phyloP scores from a whole-genome alignment of 371 early-diverging fungal species.

The Amoeboradix gromovi region DNA sequence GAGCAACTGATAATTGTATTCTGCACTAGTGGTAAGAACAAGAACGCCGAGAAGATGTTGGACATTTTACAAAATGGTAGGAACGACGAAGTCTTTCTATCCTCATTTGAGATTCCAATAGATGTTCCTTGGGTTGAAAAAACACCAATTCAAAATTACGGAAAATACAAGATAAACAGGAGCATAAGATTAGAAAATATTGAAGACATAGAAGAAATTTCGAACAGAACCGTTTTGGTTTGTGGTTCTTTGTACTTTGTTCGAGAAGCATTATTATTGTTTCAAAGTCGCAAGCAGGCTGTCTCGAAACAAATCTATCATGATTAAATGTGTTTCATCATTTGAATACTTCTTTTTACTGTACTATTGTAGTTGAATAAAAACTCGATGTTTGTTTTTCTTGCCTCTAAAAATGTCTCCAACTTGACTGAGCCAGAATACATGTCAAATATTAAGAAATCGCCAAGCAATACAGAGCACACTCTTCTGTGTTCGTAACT shows the following conservation, averaged over 20 bases:
- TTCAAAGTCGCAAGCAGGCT: too few relatives aligned
- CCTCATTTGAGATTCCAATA: not conserved
- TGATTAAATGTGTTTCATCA: too few relatives aligned
- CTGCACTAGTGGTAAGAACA: not conserved
- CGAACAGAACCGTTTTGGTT: not conserved
- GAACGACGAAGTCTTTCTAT: not conserved
- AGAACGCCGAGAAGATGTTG: not conserved
- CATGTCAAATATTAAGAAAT: too few relatives aligned
- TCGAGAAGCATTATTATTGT: not conserved
- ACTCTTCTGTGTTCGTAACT: too few relatives aligned
- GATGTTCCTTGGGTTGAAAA: not conserved
- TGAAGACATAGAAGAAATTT: too few relatives aligned
- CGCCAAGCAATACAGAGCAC: too few relatives aligned
- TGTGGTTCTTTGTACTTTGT: not conserved
- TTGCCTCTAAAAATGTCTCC: too few relatives aligned
- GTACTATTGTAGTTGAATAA: too few relatives aligned
- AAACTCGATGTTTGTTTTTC: too few relatives aligned
- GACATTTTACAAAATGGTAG: not conserved
- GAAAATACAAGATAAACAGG: not conserved
- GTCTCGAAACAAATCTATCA: too few relatives aligned
- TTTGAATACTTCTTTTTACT: too few relatives aligned
- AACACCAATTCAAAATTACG: not conserved
- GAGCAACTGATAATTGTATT: not conserved
- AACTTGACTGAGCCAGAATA: too few relatives aligned
- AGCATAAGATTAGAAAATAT: not conserved